Conservation (phyloP, 129 eudicot genomes). For the Chrysanthemum lavandulifolium region DNA sequence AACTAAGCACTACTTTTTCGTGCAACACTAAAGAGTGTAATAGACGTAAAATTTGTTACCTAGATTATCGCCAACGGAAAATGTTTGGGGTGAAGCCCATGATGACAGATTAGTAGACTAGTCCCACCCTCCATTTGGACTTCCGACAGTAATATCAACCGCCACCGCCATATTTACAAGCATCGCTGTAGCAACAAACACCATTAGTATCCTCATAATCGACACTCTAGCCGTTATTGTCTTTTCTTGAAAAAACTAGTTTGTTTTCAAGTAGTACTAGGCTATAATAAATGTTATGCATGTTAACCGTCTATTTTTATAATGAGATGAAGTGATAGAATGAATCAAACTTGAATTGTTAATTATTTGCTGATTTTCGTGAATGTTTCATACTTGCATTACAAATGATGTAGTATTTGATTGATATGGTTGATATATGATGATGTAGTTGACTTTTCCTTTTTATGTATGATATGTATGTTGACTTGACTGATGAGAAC, state of each 20-base stretch:
- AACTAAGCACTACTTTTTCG: no score
- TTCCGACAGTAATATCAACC: slow-evolving; percentile 56
- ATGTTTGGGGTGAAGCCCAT: slow-evolving; percentile 60
- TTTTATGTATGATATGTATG: slow-evolving; percentile 26
- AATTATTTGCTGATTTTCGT: slow-evolving; percentile 15
- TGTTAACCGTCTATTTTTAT: slow-evolving; percentile 21
- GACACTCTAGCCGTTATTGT: slow-evolving; percentile 28
- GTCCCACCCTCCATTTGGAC: slow-evolving; percentile 62
- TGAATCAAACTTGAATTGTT: slow-evolving; percentile 13
- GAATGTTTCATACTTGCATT: slow-evolving; percentile 30
- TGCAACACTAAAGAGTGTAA: background rate
- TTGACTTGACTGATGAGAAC: slow-evolving; percentile 31
- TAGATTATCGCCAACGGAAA: slow-evolving; percentile 57
- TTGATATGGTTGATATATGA: slow-evolving; percentile 22
- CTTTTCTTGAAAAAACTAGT: slow-evolving; percentile 11
- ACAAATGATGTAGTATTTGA: slow-evolving; percentile 20
- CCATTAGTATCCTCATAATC: slow-evolving; percentile 36
- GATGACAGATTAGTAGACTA: slow-evolving; percentile 33
- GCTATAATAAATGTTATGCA: slow-evolving; percentile 7
- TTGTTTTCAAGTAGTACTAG: slow-evolving; percentile 13
- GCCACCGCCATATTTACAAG: slow-evolving; percentile 39
- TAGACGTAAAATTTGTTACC: slow-evolving; percentile 23
- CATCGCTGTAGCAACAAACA: slow-evolving; percentile 37
- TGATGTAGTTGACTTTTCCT: slow-evolving; percentile 24
- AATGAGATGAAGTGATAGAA: background rate